Evolutionary conservation across 371 early-diverging fungal species (phyloP).

Genomic region (Haplosporangium sp.): DNA sequence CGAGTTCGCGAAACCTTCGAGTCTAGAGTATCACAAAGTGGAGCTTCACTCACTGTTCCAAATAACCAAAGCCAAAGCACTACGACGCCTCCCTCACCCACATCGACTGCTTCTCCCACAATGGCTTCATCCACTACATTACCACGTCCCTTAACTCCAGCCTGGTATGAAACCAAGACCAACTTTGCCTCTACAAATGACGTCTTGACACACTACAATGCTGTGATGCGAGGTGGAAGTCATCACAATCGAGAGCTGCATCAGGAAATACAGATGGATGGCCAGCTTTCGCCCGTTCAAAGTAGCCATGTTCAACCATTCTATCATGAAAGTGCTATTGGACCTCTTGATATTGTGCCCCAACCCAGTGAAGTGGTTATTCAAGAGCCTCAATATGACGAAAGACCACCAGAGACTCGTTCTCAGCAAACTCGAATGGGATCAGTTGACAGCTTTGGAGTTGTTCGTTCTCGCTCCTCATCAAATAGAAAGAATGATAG

Average conservation of each 20-base stretch:
- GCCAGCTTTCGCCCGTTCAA: background rate
- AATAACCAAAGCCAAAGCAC: conserved; percentile 1
- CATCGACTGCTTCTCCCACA: conserved; percentile 32
- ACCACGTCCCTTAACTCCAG: conserved; percentile 47
- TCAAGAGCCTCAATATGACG: background rate
- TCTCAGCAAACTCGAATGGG: conserved; percentile 23
- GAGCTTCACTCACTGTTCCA: conserved; percentile 1
- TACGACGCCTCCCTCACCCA: conserved; percentile 17
- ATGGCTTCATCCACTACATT: conserved; percentile 31
- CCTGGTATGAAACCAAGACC: conserved; percentile 52
- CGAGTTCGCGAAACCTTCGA: conserved; percentile 36
- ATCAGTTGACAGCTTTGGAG: conserved; percentile 41
- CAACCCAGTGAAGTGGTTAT: background rate
- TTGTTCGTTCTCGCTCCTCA: conserved; percentile 17
- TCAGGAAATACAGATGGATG: conserved; percentile 15
- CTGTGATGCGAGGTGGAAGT: conserved; percentile 31
- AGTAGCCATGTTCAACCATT: background rate
- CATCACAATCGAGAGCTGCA: conserved; percentile 19
- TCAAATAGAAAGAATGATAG: conserved; percentile 7
- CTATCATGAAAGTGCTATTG: conserved; percentile 7
- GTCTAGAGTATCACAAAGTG: conserved; percentile 13
- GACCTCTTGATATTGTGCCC: conserved; percentile 25
- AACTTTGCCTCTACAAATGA: conserved; percentile 40
- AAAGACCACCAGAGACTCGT: conserved; percentile 8
- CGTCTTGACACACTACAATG: conserved; percentile 44